These are phyloP conservation scores for Phalaenopsis equestris DNA, from an alignment of 106 monocot species.

Conservation along the genomic window DNA sequence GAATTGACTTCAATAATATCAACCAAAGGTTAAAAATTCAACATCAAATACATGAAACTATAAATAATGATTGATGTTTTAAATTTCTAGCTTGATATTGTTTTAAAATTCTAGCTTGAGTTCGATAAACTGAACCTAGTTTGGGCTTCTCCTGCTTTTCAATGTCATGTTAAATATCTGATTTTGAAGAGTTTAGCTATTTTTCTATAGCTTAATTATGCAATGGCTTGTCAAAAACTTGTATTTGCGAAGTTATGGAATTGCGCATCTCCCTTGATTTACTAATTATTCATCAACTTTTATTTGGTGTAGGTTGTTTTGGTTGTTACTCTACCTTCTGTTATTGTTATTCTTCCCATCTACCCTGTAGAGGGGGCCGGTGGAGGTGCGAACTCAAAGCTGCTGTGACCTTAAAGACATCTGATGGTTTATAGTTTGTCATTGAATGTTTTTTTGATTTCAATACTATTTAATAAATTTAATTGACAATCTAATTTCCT, in stretches of 20 bases:
- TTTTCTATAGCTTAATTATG: not conserved
- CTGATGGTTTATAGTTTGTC: slow-evolving; percentile 45
- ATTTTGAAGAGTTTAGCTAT: not conserved
- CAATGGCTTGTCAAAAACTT: not conserved
- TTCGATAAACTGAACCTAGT: no score
- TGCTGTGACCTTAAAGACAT: slow-evolving; percentile 61
- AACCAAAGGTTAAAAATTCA: no score
- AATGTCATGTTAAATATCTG: not conserved
- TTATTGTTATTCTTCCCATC: slow-evolving; percentile 50
- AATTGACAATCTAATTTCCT: not conserved
- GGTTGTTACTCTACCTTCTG: slow-evolving; percentile 68
- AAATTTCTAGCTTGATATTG: no score
- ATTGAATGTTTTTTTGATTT: not conserved
- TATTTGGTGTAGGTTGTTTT: slow-evolving; percentile 38
- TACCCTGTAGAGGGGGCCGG: slow-evolving; percentile 73
- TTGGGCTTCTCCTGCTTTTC: not conserved
- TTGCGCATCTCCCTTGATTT: not conserved
- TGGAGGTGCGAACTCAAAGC: slow-evolving; percentile 62
- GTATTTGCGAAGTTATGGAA: not conserved
- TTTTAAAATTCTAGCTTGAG: no score
- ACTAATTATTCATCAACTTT: not conserved
- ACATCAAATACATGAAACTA: no score
- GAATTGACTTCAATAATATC: no score
- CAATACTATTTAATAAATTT: slow-evolving; percentile 2
- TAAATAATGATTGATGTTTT: no score